Base-by-base conservation (phyloP, 257 asterid genomes). In the Ballota nigra region DNA sequence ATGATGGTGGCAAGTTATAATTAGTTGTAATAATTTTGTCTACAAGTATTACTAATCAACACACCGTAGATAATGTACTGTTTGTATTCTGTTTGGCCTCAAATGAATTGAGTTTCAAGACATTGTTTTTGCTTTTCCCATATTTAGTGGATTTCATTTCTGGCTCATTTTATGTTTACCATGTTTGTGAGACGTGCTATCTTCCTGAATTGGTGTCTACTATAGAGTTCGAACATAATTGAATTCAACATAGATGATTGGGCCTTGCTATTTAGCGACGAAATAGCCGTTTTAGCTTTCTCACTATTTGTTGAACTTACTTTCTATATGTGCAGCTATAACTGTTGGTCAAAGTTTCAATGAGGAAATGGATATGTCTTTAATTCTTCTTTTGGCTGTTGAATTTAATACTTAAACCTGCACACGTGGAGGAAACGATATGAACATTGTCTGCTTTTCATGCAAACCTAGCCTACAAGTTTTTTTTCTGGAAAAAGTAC, bases 21-120 rank as follows among this genome's bases (percentile, higher is more conserved):
- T 55, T 43, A 58, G 64, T 68, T 77, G 66, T 69, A 73, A 68
- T 78, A 69, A 64, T 72, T 66, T 53, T 59, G 77, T 65, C 62
- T 66, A 51, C 78, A 47, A 75, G 77, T 63, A 56, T 69, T 71
- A 31, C 47, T 23, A 70, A 74, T 67, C 69, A 55, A 64, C 72
- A 28, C 81, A 69, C 56, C 80, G 79, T 78, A 78, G 83, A 83
- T 79, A 77, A 68, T 72, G 29, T 72, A 58, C 80, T 28, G 38
- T 29, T 68, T 71, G 70, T 64, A 74, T 58, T 16, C 61, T 43
- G 33, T 62, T 45, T 76, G 15, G 31, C 70, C 41, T 59, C 45
- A 72, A 68, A 36, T 24, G 70, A 47, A 59, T 61, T 18, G 20
- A 40, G 57, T 74, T 66, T 38, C 64, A 6, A 69, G 49, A 70